Percentiles rank a stretch among this genome's conserved stretches.
phyloP scores from a whole-genome alignment of 139 green algal species.

The Picocystis salinarum region DNA sequence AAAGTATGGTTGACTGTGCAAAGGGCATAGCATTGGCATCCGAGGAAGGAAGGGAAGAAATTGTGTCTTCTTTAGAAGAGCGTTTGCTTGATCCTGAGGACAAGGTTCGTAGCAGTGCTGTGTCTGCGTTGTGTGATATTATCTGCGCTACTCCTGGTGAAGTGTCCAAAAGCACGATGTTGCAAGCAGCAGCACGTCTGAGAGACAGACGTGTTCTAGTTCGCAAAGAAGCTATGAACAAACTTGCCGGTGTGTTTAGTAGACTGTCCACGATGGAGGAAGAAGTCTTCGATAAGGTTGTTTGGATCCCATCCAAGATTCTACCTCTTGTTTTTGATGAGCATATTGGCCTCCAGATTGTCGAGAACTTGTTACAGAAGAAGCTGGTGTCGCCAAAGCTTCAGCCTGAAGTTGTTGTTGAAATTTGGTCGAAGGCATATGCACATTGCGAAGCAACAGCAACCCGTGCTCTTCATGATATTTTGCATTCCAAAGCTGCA shows the following conservation, averaged over 20 bases:
- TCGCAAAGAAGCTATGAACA: constrained; percentile 25
- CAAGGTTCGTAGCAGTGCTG: constrained; percentile 30
- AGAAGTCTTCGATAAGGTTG: constrained; percentile 7
- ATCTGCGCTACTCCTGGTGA: neutral
- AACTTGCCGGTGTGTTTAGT: constrained; percentile 20
- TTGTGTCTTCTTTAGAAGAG: too few relatives aligned
- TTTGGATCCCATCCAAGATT: constrained; percentile 19
- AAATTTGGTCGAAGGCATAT: constrained; percentile 21
- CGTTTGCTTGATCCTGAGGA: constrained; percentile 49
- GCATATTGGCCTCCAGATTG: too few relatives aligned
- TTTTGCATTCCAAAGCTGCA: too few relatives aligned
- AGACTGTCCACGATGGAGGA: neutral
- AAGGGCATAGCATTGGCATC: too few relatives aligned
- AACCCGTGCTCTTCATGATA: too few relatives aligned
- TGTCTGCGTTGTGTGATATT: constrained; percentile 14
- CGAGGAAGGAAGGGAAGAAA: too few relatives aligned
- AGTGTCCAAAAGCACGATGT: constrained; percentile 8
- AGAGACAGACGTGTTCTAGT: constrained; percentile 44
- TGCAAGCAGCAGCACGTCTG: constrained; percentile 21
- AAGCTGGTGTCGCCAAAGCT: constrained; percentile 36
- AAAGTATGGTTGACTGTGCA: too few relatives aligned
- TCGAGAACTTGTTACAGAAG: constrained; percentile 10
- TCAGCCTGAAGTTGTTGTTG: constrained; percentile 4
- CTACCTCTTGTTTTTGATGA: too few relatives aligned
- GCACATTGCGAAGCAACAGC: too few relatives aligned